Evolutionary conservation across 768 basidiomycete species (phyloP).

Genomic region (Pulveroboletus ravenelii): DNA sequence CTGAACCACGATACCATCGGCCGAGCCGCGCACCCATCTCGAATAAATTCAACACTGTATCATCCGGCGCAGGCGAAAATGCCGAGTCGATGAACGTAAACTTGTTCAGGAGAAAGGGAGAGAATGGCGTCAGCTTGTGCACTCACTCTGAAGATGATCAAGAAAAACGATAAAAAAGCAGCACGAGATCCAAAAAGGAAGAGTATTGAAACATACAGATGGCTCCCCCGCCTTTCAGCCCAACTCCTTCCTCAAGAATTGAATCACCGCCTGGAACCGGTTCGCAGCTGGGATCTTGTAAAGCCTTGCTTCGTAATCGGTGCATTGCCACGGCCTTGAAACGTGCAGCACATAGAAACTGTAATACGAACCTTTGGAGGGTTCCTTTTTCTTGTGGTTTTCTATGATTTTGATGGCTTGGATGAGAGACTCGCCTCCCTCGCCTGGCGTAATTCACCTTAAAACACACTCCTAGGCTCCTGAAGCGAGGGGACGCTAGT

Average conservation of each 20-base stretch:
- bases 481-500: too few relatives aligned
- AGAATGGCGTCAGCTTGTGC: slow-evolving; percentile 19
- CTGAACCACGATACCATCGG: background rate
- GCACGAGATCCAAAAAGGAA: background rate
- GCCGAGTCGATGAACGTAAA: slow-evolving; percentile 77
- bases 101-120: slow-evolving; percentile 22
- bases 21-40: slow-evolving; percentile 38
- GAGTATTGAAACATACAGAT: slow-evolving; percentile 52
- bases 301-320: slow-evolving; percentile 98
- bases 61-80: slow-evolving; percentile 74
- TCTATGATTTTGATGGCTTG: slow-evolving; percentile 73
- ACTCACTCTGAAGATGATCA: too few relatives aligned
- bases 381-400: slow-evolving; percentile 82
- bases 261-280: slow-evolving; percentile 91
- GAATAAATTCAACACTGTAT: slow-evolving; percentile 66
- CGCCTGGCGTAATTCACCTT: slow-evolving; percentile 71
- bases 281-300: slow-evolving; percentile 96
- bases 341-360: slow-evolving; percentile 31
- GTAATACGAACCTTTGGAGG: slow-evolving; percentile 56
- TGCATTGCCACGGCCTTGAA: slow-evolving; percentile 98
- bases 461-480: too few relatives aligned
- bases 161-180: too few relatives aligned
- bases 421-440: slow-evolving; percentile 32
- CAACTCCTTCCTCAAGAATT: slow-evolving; percentile 85
- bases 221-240: slow-evolving; percentile 85